These are phyloP conservation scores for Hypoxylon intermedium DNA, from an alignment of 495 filamentous ascomycete genomes.

Conservation along the genomic window DNA sequence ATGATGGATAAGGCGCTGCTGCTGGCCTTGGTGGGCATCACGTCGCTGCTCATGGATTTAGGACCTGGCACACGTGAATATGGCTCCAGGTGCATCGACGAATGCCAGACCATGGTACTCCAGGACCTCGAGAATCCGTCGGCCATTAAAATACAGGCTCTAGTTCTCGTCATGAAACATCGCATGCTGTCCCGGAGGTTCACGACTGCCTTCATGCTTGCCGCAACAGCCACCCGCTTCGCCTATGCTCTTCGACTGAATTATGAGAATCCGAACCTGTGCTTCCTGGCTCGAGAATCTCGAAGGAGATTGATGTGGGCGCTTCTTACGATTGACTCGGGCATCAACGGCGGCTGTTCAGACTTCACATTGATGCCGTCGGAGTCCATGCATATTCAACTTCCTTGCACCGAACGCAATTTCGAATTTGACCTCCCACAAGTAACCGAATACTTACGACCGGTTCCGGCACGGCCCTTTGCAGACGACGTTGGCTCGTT, in stretches of 20 bases:
- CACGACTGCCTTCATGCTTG: constrained; percentile 57
- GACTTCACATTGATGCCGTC: constrained; percentile 56
- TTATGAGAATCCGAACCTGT: constrained; percentile 55
- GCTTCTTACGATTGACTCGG: constrained; percentile 57
- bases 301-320: constrained; percentile 62
- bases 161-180: constrained; percentile 58
- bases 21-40: constrained; percentile 57
- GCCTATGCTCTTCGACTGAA: constrained; percentile 57
- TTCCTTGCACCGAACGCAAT: constrained; percentile 60
- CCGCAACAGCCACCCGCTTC: constrained; percentile 55
- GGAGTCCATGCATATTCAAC: constrained; percentile 53
- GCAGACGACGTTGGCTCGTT: constrained; percentile 57
- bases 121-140: constrained; percentile 55
- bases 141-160: constrained; percentile 55
- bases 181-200: constrained; percentile 55
- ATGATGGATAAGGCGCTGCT: constrained; percentile 56
- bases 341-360: constrained; percentile 52
- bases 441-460: constrained; percentile 51
- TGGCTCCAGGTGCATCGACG: constrained; percentile 55
- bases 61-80: constrained; percentile 52
- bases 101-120: constrained; percentile 52
- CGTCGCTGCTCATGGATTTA: constrained; percentile 53
- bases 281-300: constrained; percentile 58
- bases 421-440: constrained; percentile 61
- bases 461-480: constrained; percentile 45